These are phyloP conservation scores for Zoysia pacifica DNA, from an alignment of 176 grass and related monocot genomes.

Conservation along the genomic window DNA sequence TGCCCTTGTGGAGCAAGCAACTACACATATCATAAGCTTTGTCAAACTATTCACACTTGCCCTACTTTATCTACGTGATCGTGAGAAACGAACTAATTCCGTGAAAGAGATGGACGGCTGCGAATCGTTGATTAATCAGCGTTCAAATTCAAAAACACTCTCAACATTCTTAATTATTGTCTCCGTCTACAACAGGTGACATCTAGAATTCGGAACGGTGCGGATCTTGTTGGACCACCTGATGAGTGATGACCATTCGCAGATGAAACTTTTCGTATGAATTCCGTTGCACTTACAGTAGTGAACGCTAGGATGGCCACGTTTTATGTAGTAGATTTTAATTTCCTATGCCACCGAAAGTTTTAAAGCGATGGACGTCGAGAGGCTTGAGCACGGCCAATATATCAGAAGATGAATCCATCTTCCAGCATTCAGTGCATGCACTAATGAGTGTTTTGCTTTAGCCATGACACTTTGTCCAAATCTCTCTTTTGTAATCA, in stretches of 20 bases:
- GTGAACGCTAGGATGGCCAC: not conserved
- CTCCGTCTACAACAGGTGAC: not conserved
- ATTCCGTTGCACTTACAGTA: not conserved
- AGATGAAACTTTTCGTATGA: not conserved
- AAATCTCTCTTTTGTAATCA: no score
- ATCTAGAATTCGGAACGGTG: not conserved
- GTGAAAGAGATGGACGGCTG: constrained; percentile 16
- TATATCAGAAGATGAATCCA: no score
- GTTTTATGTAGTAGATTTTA: not conserved
- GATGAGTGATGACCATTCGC: not conserved
- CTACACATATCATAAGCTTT: not conserved
- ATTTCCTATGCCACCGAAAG: not conserved
- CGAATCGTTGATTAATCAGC: constrained; percentile 18
- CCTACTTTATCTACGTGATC: not conserved
- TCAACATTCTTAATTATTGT: not conserved
- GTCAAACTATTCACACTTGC: constrained; percentile 12
- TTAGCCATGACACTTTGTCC: no score
- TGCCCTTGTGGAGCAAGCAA: constrained; percentile 30
- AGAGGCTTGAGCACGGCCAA: no score
- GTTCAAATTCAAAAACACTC: not conserved
- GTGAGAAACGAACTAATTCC: constrained; percentile 14
- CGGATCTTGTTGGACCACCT: not conserved
- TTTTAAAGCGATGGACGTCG: not conserved
- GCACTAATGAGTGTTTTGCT: no score
- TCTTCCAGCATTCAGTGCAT: no score